These are phyloP conservation scores for Trichophaea hybrida DNA, from an alignment of 2,329 filamentous ascomycete species.

Conservation along the genomic window DNA sequence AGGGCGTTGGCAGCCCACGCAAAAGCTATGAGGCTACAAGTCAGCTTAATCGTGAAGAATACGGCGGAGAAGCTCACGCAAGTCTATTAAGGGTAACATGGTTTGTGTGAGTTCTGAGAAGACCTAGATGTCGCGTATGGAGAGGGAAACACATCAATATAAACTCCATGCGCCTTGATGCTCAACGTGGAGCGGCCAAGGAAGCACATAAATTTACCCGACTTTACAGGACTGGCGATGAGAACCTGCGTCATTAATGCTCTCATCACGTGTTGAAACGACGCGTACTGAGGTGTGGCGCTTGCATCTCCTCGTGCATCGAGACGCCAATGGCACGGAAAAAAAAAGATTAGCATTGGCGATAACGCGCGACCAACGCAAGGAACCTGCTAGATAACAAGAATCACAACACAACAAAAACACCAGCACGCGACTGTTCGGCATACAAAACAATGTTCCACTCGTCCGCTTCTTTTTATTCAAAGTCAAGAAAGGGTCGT, in stretches of 20 bases:
- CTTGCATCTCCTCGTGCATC: too few species aligned
- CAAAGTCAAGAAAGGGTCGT: conserved; percentile 21
- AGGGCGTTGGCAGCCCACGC: conserved; percentile 10
- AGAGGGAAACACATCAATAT: too few species aligned
- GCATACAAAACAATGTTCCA: conserved; percentile 14
- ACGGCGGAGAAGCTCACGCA: conserved; percentile 12
- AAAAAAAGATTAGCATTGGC: background rate
- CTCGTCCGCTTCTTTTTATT: conserved; percentile 23
- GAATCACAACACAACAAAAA: background rate
- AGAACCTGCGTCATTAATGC: too few species aligned
- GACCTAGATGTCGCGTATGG: too few species aligned
- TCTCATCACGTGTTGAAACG: too few species aligned
- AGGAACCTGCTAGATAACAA: background rate
- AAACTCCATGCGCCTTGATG: too few species aligned
- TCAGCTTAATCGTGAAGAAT: background rate
- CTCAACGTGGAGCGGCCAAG: too few species aligned
- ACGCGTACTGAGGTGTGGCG: too few species aligned
- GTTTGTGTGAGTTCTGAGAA: background rate
- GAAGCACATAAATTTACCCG: too few species aligned
- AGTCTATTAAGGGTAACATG: conserved; percentile 23
- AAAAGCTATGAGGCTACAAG: conserved; percentile 13
- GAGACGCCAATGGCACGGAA: background rate
- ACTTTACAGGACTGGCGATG: too few species aligned
- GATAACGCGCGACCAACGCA: background rate
- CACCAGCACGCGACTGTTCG: background rate